Evolutionary conservation across 2,329 filamentous ascomycete genomes (phyloP).

Genomic region (Botrytis deweyae): DNA sequence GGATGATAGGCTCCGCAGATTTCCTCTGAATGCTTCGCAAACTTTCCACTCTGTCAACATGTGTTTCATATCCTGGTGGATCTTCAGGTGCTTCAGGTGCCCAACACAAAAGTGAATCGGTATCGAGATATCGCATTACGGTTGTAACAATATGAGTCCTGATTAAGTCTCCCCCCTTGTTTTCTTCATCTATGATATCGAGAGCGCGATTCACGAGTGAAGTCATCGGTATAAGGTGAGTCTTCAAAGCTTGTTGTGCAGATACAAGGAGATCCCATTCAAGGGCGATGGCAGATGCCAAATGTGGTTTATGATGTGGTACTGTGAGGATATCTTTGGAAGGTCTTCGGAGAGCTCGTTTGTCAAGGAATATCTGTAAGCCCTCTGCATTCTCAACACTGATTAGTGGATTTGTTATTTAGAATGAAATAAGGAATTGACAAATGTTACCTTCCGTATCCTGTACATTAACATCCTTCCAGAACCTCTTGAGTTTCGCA

Average conservation of each 20-base stretch:
- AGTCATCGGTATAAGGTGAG: conserved; percentile 88
- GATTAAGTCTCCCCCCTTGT: conserved; percentile 47
- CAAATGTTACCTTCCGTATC: conserved; percentile 58
- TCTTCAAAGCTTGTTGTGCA: conserved; percentile 78
- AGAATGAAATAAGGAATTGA: not conserved
- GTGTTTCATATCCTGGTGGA: conserved; percentile 46
- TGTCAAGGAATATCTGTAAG: conserved; percentile 69
- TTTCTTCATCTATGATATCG: conserved; percentile 73
- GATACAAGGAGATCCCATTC: conserved; percentile 90
- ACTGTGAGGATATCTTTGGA: conserved; percentile 71
- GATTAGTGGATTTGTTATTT: conserved; percentile 19
- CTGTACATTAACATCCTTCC: conserved; percentile 76
- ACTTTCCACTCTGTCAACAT: conserved; percentile 51
- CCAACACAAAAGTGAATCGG: conserved; percentile 92
- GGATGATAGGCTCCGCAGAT: conserved; percentile 68
- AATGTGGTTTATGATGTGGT: conserved; percentile 72
- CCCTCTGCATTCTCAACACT: conserved; percentile 31
- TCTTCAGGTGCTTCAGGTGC: conserved; percentile 56
- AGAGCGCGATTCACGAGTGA: conserved; percentile 79
- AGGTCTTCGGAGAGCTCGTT: conserved; percentile 74
- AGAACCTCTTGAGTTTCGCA: conserved; percentile 70
- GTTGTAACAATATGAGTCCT: conserved; percentile 64
- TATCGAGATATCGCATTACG: conserved; percentile 83
- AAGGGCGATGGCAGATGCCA: conserved; percentile 81
- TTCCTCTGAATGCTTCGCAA: conserved; percentile 72